These are phyloP conservation scores for Balamuthia mandrillaris DNA, from an alignment of 208 protist species.

Conservation along the genomic window DNA sequence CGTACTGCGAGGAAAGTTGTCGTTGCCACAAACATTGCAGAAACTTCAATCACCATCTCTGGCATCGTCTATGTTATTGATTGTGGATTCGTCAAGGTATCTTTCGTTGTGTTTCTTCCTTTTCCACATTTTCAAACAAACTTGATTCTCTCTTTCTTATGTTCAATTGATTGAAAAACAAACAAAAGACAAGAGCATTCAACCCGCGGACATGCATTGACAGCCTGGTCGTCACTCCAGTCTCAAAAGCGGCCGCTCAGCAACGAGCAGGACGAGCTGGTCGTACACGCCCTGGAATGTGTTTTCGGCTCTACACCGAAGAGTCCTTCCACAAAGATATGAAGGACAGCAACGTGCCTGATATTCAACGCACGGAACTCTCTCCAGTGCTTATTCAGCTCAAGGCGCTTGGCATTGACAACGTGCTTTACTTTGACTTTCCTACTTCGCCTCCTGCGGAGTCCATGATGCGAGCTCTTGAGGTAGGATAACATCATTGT, in stretches of 20 bases:
- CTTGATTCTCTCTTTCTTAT: neutral
- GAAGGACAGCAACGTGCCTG: neutral
- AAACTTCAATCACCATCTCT: conserved; percentile 80
- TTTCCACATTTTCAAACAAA: neutral
- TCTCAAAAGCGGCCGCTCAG: conserved; percentile 59
- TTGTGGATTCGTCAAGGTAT: conserved; percentile 74
- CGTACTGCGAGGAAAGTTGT: conserved; percentile 68
- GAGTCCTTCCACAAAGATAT: neutral
- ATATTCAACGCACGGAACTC: conserved; percentile 63
- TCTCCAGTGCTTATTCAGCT: conserved; percentile 73
- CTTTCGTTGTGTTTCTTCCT: neutral
- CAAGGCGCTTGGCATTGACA: conserved; percentile 77
- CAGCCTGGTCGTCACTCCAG: conserved; percentile 58
- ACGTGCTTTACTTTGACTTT: conserved; percentile 81
- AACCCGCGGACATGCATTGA: conserved; percentile 50
- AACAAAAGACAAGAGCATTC: conserved; percentile 66
- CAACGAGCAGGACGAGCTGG: conserved; percentile 75
- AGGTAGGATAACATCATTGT: conserved; percentile 29
- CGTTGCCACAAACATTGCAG: conserved; percentile 79
- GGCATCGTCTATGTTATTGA: conserved; percentile 84
- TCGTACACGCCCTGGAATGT: conserved; percentile 64
- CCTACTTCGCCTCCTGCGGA: conserved; percentile 69
- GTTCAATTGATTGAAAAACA: neutral
- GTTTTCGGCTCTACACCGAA: conserved; percentile 73
- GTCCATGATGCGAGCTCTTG: conserved; percentile 65